Base-by-base conservation (phyloP, 495 filamentous ascomycete species). In the Trichoderma gamsii region DNA sequence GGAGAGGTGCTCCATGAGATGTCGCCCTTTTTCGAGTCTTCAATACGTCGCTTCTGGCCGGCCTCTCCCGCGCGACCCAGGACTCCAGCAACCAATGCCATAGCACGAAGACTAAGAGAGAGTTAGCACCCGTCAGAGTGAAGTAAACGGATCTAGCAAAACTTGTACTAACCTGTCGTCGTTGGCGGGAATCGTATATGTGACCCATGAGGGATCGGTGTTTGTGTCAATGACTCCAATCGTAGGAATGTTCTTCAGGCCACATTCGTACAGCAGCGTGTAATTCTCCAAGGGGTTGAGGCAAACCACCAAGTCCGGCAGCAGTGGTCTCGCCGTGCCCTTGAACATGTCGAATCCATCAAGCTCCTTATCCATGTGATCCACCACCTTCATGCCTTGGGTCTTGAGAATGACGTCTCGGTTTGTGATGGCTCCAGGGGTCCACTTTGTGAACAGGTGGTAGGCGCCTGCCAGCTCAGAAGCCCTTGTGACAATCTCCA, bases 141-240 rank as follows among this genome's bases (percentile, higher is more conserved):
- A 32, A n/a, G 35, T 1, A 38, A 46, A 1, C 18, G 29, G 12
- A 9, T 13, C 9, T 32, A 29, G 15, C n/a, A 52, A 38, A 4
- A 46, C 5, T 11, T 18, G 43, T 13, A 76, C 82, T 73, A 73
- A 90, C 88, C 88, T 90, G 78, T 99, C 95, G 73, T 99, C 95
- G 75, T 99, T 99, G 23, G 92, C 90, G 6, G 95, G 95, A 71
- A 99, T 97, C 3, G 92, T 91, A 77, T 99, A 99, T 8, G 95
- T 99, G 41, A 98, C 92, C 83, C 91, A 92, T 1, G 91, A 92
- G 4, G 95, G 92, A 79, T 99, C 87, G 7, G 90, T 87, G 79
- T 99, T 89, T 0, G 95, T 97, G 80, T 99, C 95, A 65, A 98
- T 88, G 52, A 99, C 81, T 23, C 93, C 95, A 73, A 99, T 92